Conservation (phyloP, 2,329 filamentous ascomycete species). For the Calonectria pseudoreteaudii region DNA sequence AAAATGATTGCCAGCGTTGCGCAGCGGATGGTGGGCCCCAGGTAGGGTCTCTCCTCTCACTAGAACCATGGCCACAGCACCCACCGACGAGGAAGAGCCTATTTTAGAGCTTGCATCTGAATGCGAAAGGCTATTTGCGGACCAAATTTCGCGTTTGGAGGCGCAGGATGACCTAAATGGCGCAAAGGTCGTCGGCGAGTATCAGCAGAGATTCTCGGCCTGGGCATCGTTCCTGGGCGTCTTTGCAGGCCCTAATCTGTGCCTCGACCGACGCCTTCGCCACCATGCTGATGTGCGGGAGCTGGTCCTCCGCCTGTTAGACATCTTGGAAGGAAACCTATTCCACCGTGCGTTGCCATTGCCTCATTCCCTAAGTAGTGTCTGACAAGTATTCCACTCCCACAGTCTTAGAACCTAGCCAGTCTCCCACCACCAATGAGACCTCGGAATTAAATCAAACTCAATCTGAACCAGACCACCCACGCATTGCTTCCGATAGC, state of each 20-base stretch:
- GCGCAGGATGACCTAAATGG: neutral
- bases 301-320: neutral
- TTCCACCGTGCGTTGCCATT: neutral
- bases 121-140: neutral
- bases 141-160: neutral
- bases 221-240: conserved; percentile 8
- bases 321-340: neutral
- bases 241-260: conserved; percentile 2
- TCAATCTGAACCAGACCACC: neutral
- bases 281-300: conserved; percentile 3
- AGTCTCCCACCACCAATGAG: neutral
- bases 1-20: neutral
- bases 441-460: neutral
- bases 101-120: conserved; percentile 4
- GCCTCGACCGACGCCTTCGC: conserved; percentile 6
- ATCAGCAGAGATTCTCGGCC: neutral
- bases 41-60: neutral
- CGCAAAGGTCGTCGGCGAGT: neutral
- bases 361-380: neutral
- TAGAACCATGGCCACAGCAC: neutral
- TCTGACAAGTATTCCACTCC: too few species aligned
- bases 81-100: neutral
- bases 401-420: neutral
- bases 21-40: neutral
- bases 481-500: neutral